Percentiles rank a stretch among this genome's conserved stretches.
phyloP scores from a whole-genome alignment of 2,329 filamentous ascomycete species.

The Neurospora crassa region DNA sequence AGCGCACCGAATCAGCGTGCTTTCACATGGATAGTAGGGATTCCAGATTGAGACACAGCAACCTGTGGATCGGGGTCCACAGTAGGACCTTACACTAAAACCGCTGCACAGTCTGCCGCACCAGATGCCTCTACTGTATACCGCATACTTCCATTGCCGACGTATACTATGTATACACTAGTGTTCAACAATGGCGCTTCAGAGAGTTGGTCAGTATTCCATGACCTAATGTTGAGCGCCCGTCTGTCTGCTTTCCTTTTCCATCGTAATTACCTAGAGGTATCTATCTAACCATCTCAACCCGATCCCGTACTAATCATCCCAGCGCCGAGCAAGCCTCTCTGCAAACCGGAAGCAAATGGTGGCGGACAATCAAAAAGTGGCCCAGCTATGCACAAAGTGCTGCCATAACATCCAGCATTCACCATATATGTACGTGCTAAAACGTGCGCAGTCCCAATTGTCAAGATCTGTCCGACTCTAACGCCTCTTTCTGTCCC shows the following conservation, averaged over 20 bases:
- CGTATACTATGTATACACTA: neutral
- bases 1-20: neutral
- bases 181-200: neutral
- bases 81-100: neutral
- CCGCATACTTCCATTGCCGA: neutral
- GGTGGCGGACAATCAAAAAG: neutral
- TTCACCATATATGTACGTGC: neutral
- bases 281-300: neutral
- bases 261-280: neutral
- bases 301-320: neutral
- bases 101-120: neutral
- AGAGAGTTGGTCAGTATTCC: neutral
- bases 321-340: neutral
- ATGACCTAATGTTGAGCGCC: neutral
- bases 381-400: neutral
- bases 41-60: neutral
- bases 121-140: neutral
- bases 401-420: neutral
- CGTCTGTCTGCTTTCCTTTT: neutral
- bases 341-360: neutral
- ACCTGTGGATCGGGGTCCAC: neutral
- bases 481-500: neutral
- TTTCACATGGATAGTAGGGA: neutral
- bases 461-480: neutral
- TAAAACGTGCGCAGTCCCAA: neutral